These are phyloP conservation scores for Andrographis paniculata DNA, from an alignment of 305 asterid genomes.

Conservation along the genomic window DNA sequence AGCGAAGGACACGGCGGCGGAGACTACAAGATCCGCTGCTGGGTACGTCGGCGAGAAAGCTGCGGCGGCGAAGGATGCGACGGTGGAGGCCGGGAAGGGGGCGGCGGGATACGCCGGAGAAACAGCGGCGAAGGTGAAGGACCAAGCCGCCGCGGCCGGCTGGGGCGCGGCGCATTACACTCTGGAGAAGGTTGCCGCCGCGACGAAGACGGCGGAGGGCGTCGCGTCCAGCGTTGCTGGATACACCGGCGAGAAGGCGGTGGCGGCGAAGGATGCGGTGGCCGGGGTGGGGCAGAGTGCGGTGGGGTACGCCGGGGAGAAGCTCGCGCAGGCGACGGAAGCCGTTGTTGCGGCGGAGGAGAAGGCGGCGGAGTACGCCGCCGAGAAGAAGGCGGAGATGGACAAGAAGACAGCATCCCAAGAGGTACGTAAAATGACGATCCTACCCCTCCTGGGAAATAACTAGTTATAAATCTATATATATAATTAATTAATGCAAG, in stretches of 20 bases:
- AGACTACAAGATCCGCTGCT: slow-evolving; percentile 15
- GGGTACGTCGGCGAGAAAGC: slow-evolving; percentile 34
- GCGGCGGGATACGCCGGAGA: slow-evolving; percentile 45
- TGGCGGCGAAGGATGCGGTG: slow-evolving; percentile 40
- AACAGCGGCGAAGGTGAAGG: slow-evolving; percentile 48
- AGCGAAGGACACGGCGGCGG: slow-evolving; percentile 1
- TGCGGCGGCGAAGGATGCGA: slow-evolving; percentile 37
- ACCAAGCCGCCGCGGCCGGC: slow-evolving; percentile 50
- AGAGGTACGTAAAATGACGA: not conserved
- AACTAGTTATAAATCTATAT: no score
- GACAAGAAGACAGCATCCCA: slow-evolving; percentile 27
- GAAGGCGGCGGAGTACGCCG: slow-evolving; percentile 62
- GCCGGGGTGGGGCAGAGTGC: slow-evolving; percentile 11
- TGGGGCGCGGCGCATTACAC: slow-evolving; percentile 73
- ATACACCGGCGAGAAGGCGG: not conserved
- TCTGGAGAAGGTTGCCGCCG: slow-evolving; percentile 46
- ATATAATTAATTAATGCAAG: no score
- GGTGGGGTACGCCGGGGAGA: slow-evolving; percentile 17
- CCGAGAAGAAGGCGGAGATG: slow-evolving; percentile 58
- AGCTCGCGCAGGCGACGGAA: slow-evolving; percentile 48
- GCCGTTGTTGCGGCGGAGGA: slow-evolving; percentile 53
- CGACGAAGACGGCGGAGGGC: slow-evolving; percentile 45
- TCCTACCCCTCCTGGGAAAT: no score
- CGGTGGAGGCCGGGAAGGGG: slow-evolving; percentile 42
- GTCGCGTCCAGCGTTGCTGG: slow-evolving; percentile 47